A percentile compares a stretch with the other conserved stretches of the same genome.
phyloP scores from a whole-genome alignment of 345 rosid genomes.

The Eucalyptus pauciflora region DNA sequence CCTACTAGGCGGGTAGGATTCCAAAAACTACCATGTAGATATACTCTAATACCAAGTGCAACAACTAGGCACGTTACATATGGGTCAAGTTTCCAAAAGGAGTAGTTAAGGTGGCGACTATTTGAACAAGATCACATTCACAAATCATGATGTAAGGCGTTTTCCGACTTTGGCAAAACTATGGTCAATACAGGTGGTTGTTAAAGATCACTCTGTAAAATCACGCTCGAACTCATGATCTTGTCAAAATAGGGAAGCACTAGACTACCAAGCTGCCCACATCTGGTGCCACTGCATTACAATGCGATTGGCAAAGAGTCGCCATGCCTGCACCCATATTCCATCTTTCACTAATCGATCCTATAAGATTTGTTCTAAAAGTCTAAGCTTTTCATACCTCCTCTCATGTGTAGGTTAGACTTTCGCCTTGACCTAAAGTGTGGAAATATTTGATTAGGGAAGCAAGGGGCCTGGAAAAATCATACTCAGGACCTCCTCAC shows the following conservation, averaged over 20 bases:
- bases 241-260: background rate
- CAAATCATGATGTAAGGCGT: background rate
- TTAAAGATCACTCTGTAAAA: background rate
- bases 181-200: background rate
- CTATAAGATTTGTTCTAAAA: background rate
- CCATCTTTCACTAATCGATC: background rate
- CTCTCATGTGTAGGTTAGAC: no score
- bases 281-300: background rate
- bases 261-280: background rate
- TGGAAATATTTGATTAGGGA: background rate
- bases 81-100: background rate
- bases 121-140: background rate
- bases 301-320: background rate
- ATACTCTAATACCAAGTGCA: background rate
- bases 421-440: background rate
- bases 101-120: background rate
- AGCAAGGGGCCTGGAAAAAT: background rate
- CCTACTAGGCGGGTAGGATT: background rate
- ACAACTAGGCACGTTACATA: background rate
- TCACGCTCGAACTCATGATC: background rate
- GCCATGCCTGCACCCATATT: fast-evolving
- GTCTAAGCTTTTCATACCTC: no score
- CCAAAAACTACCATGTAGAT: background rate
- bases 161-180: background rate
- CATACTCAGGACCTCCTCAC: fast-evolving